Conservation (phyloP, 805 yeast genomes). For the Candida awuae region DNA sequence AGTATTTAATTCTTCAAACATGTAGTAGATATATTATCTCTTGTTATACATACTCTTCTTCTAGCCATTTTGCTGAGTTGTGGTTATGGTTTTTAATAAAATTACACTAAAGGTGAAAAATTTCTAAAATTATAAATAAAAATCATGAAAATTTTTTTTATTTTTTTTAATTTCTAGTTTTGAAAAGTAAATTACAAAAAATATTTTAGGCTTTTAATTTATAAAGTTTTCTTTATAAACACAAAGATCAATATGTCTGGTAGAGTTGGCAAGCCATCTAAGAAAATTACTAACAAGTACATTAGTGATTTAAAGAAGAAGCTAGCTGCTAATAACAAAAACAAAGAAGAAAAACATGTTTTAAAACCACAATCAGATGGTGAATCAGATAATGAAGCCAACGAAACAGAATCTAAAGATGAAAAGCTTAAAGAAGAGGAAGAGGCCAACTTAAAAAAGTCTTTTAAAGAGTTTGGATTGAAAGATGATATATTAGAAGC, state of each 20-base stretch:
- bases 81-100: too few species aligned
- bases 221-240: neutral
- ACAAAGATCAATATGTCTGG: neutral
- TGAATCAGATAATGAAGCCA: constrained; percentile 12
- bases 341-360: constrained; percentile 17
- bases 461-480: constrained; percentile 51
- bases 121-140: too few species aligned
- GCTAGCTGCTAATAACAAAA: constrained; percentile 14
- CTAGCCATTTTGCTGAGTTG: constrained; percentile 28
- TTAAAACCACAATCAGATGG: constrained; percentile 24
- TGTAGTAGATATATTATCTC: neutral
- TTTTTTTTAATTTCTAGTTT: too few species aligned
- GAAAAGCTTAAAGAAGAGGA: constrained; percentile 9
- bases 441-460: constrained; percentile 9
- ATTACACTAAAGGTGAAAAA: too few species aligned
- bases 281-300: constrained; percentile 17
- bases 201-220: too few species aligned
- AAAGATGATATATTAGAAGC: constrained; percentile 79
- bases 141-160: too few species aligned
- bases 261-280: constrained; percentile 8
- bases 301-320: constrained; percentile 25
- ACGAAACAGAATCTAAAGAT: constrained; percentile 13
- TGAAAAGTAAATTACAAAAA: too few species aligned
- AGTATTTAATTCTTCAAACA: constrained; percentile 3
- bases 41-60: constrained; percentile 28